Conservation (phyloP, 306 rosid genomes). For the Vigna angularis region DNA sequence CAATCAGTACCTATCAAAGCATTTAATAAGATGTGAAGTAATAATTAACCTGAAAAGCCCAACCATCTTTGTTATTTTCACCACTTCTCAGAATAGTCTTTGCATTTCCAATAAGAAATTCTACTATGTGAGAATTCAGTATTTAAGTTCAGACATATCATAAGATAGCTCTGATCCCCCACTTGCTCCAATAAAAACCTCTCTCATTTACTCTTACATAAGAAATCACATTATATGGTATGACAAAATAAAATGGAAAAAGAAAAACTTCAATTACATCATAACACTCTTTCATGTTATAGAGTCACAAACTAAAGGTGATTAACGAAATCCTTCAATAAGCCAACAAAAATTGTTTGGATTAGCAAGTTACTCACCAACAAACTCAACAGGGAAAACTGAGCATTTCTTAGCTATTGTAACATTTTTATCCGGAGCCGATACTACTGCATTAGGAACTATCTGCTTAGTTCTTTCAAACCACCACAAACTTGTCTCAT, state of each 20-base stretch:
- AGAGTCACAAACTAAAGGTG: constrained; percentile 8
- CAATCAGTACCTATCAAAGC: constrained; percentile 14
- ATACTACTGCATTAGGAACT: constrained; percentile 80
- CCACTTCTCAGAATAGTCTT: neutral
- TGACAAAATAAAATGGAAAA: neutral
- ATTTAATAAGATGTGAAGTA: neutral
- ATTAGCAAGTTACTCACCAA: constrained; percentile 62
- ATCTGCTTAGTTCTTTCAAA: constrained; percentile 86
- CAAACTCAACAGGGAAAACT: constrained; percentile 96
- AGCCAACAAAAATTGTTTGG: neutral
- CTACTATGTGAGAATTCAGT: constrained; percentile 13
- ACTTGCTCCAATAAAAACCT: constrained; percentile 1
- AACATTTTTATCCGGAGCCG: constrained; percentile 82
- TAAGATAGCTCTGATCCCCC: constrained; percentile 12
- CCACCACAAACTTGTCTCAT: constrained; percentile 97
- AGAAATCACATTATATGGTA: neutral
- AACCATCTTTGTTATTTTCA: constrained; percentile 7
- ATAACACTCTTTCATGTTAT: neutral
- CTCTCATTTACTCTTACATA: constrained; percentile 1
- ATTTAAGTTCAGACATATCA: constrained; percentile 11
- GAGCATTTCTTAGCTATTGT: constrained; percentile 92
- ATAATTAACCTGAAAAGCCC: constrained; percentile 1
- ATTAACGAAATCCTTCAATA: neutral
- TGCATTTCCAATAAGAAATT: constrained; percentile 12
- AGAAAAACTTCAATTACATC: neutral